Conservation (phyloP, 2,329 filamentous ascomycete species). For the Cladosporium sp. region DNA sequence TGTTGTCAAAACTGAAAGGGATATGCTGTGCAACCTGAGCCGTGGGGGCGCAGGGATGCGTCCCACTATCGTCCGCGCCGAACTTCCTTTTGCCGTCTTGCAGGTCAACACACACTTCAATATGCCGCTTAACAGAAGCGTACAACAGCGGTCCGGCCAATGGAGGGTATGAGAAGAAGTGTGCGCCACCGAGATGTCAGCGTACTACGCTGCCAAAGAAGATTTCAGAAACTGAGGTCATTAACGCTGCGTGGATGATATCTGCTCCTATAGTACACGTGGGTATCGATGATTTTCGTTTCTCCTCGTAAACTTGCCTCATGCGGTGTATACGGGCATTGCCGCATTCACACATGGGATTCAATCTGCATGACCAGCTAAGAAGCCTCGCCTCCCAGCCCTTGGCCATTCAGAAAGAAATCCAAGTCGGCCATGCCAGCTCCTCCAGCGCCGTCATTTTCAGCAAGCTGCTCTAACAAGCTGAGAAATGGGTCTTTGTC, state of each 20-base stretch:
- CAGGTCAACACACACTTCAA: neutral
- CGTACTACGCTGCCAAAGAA: neutral
- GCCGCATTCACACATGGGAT: no score
- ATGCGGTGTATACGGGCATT: neutral
- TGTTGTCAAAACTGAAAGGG: neutral
- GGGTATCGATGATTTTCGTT: slow-evolving; percentile 10
- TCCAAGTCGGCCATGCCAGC: slow-evolving; percentile 75
- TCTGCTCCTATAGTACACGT: slow-evolving; percentile 12
- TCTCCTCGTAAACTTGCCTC: slow-evolving; percentile 4
- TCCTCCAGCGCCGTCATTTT: slow-evolving; percentile 68
- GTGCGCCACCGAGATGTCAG: no score
- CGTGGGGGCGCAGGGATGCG: neutral
- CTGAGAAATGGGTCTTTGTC: slow-evolving; percentile 83
- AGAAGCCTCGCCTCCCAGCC: slow-evolving; percentile 4
- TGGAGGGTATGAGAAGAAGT: neutral
- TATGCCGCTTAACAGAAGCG: neutral
- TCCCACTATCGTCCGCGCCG: neutral
- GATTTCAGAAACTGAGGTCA: neutral
- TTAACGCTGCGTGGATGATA: neutral
- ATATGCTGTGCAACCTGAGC: neutral
- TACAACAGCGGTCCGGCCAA: neutral
- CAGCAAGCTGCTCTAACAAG: slow-evolving; percentile 77
- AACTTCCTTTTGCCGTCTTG: neutral
- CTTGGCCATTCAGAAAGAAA: slow-evolving; percentile 62
- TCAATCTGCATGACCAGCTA: neutral